A percentile compares a stretch with the other conserved stretches of the same genome.
Conservation (phyloP, 352 stramenopile genomes). For the Pelagophyceae sp. region DNA sequence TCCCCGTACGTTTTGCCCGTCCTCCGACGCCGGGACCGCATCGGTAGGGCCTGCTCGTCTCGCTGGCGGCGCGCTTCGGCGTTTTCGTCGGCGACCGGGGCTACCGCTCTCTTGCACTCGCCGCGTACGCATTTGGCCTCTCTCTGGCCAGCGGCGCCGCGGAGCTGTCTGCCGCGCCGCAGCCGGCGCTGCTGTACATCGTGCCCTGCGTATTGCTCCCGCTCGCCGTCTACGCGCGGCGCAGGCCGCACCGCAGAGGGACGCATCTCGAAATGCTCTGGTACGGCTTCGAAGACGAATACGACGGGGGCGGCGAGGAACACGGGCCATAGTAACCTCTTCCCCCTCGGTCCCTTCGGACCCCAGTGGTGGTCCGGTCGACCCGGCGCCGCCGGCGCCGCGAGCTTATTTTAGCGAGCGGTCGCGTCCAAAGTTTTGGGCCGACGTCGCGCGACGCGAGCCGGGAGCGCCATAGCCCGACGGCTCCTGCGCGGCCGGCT, state of each 20-base stretch:
- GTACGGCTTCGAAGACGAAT: neutral
- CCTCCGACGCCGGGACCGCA: too few species aligned
- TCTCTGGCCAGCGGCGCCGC: neutral
- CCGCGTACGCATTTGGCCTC: neutral
- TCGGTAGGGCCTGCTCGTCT: neutral
- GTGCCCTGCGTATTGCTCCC: neutral
- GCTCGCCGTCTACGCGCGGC: neutral
- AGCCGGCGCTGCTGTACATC: conserved; percentile 1
- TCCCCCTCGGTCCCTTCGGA: too few species aligned
- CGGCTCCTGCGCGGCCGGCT: too few species aligned
- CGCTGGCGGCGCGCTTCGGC: neutral
- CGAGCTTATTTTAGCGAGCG: too few species aligned
- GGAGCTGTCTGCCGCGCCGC: neutral
- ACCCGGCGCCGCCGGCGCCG: too few species aligned
- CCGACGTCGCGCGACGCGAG: too few species aligned
- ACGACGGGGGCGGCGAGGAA: neutral
- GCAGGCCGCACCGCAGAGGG: neutral
- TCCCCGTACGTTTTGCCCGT: too few species aligned
- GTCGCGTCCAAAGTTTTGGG: too few species aligned
- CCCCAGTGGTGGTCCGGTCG: too few species aligned
- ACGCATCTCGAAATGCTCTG: neutral
- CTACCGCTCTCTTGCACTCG: neutral
- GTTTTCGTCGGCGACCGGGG: neutral
- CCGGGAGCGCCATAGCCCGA: too few species aligned
- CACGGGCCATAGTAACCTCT: too few species aligned